These are phyloP conservation scores for Salinomyces thailandicus DNA, from an alignment of 2,329 filamentous ascomycete genomes.

Conservation along the genomic window DNA sequence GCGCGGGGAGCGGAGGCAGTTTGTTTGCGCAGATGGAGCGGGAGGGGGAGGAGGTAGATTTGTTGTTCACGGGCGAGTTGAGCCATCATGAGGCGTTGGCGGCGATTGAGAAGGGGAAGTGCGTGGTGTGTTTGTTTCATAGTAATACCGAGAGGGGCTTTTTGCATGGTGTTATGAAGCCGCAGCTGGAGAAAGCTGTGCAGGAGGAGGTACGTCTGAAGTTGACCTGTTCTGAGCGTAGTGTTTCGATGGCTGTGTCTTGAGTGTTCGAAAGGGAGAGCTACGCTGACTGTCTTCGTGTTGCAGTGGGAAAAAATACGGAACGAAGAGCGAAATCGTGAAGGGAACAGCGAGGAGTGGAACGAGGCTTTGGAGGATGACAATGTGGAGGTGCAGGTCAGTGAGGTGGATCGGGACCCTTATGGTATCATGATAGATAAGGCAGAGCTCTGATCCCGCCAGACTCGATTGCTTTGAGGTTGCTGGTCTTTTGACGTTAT, in stretches of 20 bases:
- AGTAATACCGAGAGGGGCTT: conserved; percentile 87
- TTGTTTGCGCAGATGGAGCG: conserved; percentile 53
- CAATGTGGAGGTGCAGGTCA: conserved; percentile 58
- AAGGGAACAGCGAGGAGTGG: conserved; percentile 28
- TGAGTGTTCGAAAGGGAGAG: no score
- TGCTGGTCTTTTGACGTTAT: no score
- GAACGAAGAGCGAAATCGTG: conserved; percentile 30
- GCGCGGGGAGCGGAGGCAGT: conserved; percentile 75
- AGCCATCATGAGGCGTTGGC: conserved; percentile 84
- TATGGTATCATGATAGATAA: conserved; percentile 59
- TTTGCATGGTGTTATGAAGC: conserved; percentile 58
- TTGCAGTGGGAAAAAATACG: conserved; percentile 39
- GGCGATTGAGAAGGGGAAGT: conserved; percentile 72
- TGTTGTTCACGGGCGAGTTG: conserved; percentile 87
- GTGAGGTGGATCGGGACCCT: conserved; percentile 73
- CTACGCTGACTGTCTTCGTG: not conserved
- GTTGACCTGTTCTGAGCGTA: not conserved
- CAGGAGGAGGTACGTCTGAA: conserved; percentile 30
- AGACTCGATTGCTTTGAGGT: no score
- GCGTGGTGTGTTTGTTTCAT: conserved; percentile 79
- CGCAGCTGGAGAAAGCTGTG: conserved; percentile 52
- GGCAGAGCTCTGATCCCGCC: conserved; percentile 16
- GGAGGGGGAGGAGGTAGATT: conserved; percentile 49
- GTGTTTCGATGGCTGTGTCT: not conserved
- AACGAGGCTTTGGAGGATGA: conserved; percentile 43